These are phyloP conservation scores for Fraxinus nigra DNA, from an alignment of 305 asterid genomes.

Conservation along the genomic window DNA sequence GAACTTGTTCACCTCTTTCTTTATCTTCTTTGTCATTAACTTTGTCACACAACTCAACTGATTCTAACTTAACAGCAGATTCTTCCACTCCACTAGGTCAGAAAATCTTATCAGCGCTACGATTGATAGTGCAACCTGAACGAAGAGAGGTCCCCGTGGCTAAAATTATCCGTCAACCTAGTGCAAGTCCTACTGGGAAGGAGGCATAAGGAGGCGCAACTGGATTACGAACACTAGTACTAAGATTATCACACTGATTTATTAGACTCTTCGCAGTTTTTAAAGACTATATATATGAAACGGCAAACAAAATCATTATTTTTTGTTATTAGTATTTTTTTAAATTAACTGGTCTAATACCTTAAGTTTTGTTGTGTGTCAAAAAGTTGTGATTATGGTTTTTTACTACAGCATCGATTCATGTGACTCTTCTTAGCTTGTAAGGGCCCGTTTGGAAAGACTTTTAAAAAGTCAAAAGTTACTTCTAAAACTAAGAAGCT, in stretches of 20 bases:
- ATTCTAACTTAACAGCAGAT: constrained; percentile 60
- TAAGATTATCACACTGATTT: constrained; percentile 25
- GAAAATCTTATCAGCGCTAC: constrained; percentile 59
- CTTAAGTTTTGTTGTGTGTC: neutral
- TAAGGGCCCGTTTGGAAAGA: neutral
- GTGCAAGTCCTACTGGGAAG: constrained; percentile 31
- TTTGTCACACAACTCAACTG: constrained; percentile 67
- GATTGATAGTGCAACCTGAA: constrained; percentile 41
- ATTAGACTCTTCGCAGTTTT: neutral
- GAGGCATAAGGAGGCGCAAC: constrained; percentile 60
- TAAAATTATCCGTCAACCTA: constrained; percentile 31
- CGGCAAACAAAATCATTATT: neutral
- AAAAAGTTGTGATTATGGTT: neutral
- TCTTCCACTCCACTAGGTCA: constrained; percentile 46
- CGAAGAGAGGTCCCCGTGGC: constrained; percentile 31
- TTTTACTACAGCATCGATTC: neutral
- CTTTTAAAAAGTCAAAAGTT: too few species aligned
- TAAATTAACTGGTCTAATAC: neutral
- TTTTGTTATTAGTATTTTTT: neutral
- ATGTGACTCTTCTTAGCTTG: neutral
- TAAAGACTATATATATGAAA: neutral
- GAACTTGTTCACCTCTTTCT: constrained; percentile 61
- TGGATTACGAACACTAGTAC: constrained; percentile 83
- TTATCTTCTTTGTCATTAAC: constrained; percentile 77
- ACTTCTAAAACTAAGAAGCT: too few species aligned